These are phyloP conservation scores for Aspergillus sparsus DNA, from an alignment of 495 filamentous ascomycete genomes.

Conservation along the genomic window DNA sequence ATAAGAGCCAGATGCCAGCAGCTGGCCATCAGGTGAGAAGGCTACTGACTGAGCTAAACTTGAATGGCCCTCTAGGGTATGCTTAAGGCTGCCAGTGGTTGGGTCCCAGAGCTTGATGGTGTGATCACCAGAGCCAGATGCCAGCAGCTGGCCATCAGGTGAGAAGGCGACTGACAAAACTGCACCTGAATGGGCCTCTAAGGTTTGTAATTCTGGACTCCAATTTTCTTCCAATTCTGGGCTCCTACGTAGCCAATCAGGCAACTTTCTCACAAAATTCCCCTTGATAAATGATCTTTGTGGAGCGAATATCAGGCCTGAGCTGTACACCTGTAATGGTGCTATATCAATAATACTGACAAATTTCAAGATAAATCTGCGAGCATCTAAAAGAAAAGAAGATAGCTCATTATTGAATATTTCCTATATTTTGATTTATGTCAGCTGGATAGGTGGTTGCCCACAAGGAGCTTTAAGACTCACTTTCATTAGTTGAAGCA, in stretches of 20 bases:
- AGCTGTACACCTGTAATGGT: slow-evolving; percentile 24
- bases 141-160: too few species aligned
- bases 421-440: slow-evolving; percentile 23
- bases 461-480: background rate
- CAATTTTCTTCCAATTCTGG: too few species aligned
- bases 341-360: slow-evolving; percentile 34
- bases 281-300: background rate
- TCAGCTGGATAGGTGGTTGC: background rate
- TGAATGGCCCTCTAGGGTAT: too few species aligned
- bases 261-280: slow-evolving; percentile 2
- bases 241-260: background rate
- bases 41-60: too few species aligned
- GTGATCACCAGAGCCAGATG: too few species aligned
- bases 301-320: slow-evolving; percentile 39
- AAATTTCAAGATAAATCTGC: slow-evolving; percentile 34
- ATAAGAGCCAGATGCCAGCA: too few species aligned
- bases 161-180: too few species aligned
- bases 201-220: too few species aligned
- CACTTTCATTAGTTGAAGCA: slow-evolving; percentile 7
- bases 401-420: background rate
- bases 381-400: slow-evolving; percentile 37
- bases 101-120: too few species aligned
- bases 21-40: too few species aligned
- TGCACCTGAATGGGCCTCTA: too few species aligned
- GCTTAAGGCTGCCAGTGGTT: too few species aligned